Conservation (phyloP, 371 early-diverging fungal species). For the Sporodiniella umbellata region DNA sequence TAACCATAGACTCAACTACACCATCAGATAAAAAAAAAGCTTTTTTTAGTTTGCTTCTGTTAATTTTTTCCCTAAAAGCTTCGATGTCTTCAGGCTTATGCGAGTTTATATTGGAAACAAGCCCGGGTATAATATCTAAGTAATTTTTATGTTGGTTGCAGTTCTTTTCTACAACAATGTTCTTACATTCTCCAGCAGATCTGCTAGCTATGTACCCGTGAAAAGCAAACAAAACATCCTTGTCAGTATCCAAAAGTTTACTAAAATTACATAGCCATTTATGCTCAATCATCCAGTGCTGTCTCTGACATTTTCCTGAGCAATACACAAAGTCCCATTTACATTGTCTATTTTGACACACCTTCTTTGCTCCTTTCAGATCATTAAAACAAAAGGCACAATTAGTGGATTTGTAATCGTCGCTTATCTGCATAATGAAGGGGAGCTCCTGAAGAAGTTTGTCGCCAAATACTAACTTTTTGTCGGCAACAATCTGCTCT, state of each 20-base stretch:
- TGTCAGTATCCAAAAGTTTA: constrained; percentile 2
- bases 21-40: constrained; percentile 9
- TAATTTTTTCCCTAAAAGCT: constrained; percentile 1
- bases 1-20: constrained; percentile 10
- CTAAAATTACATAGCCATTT: constrained; percentile 17
- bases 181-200: constrained; percentile 1
- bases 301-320: constrained; percentile 7
- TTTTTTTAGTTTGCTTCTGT: not conserved
- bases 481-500: not conserved
- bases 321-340: constrained; percentile 16
- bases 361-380: not conserved
- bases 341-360: constrained; percentile 8
- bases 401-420: not conserved
- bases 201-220: constrained; percentile 15
- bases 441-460: constrained; percentile 15
- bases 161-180: too few species aligned
- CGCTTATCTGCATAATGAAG: constrained; percentile 17
- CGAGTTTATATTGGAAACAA: constrained; percentile 14
- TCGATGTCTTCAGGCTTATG: not conserved
- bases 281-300: constrained; percentile 17
- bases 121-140: constrained; percentile 9
- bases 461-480: constrained; percentile 3
- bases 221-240: constrained; percentile 15
- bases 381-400: constrained; percentile 18
- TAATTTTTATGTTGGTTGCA: not conserved